phyloP scores from a whole-genome alignment of 441 rosid species.

The Biscutella laevigata region DNA sequence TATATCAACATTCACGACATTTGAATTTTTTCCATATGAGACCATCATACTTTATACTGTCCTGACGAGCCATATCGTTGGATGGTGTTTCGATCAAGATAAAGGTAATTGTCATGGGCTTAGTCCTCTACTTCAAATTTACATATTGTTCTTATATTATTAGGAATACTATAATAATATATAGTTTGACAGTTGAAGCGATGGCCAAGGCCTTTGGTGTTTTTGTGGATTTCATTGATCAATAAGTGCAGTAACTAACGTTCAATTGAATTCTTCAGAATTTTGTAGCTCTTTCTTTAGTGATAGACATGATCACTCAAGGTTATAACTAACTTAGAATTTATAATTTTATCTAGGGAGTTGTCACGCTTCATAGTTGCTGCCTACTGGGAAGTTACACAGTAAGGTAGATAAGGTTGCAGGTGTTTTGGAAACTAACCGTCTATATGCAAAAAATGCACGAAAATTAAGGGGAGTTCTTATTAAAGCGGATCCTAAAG shows the following conservation, averaged over 20 bases:
- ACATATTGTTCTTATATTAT: slow-evolving; percentile 84
- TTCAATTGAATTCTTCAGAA: neutral
- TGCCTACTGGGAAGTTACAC: slow-evolving; percentile 83
- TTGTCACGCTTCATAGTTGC: slow-evolving; percentile 87
- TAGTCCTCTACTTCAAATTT: neutral
- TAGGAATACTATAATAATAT: slow-evolving; percentile 90
- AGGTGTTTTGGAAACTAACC: slow-evolving; percentile 95
- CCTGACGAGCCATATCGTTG: slow-evolving; percentile 82
- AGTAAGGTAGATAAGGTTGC: slow-evolving; percentile 99
- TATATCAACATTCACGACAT: slow-evolving; percentile 97
- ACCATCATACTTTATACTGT: slow-evolving; percentile 93
- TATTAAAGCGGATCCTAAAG: slow-evolving; percentile 93
- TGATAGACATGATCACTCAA: neutral
- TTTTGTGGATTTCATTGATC: slow-evolving; percentile 80
- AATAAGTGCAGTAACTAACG: slow-evolving; percentile 41
- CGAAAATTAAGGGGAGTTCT: slow-evolving; percentile 93
- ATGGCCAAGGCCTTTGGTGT: slow-evolving; percentile 99
- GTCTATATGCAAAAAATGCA: slow-evolving; percentile 95
- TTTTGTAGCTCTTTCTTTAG: neutral
- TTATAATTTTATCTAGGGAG: slow-evolving; percentile 46
- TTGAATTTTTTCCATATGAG: slow-evolving; percentile 91
- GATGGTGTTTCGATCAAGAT: slow-evolving; percentile 96
- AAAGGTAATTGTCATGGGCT: slow-evolving; percentile 45
- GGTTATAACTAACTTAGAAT: neutral
- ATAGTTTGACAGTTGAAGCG: slow-evolving; percentile 91